phyloP scores from a whole-genome alignment of 192 early-diverging fungal genomes.

The Gonapodya sp. region DNA sequence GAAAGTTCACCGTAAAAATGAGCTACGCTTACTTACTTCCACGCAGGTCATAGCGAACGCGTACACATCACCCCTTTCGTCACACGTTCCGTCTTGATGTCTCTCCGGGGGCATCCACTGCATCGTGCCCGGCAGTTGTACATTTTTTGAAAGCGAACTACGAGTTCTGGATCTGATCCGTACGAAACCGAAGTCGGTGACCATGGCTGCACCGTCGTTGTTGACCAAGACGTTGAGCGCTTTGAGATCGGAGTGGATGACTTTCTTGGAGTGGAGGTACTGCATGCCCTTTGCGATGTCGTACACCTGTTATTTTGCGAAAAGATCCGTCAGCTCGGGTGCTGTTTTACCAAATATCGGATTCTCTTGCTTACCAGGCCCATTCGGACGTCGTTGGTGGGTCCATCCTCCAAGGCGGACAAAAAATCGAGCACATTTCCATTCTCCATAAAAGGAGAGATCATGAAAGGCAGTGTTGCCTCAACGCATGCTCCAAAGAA shows the following conservation, averaged over 20 bases:
- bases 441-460: neutral
- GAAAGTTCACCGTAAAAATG: no score
- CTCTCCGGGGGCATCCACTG: neutral
- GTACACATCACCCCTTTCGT: neutral
- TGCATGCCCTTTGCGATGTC: conserved; percentile 4
- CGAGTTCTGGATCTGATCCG: neutral
- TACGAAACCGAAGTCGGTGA: neutral
- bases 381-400: neutral
- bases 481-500: neutral
- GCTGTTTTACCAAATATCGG: neutral
- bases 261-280: neutral
- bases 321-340: neutral
- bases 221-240: neutral
- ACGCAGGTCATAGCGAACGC: neutral
- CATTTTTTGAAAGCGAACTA: neutral
- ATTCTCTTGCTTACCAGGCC: neutral
- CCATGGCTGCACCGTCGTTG: conserved; percentile 1
- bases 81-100: neutral
- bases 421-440: neutral
- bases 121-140: neutral
- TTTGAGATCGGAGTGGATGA: conserved; percentile 9
- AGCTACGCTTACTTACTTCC: no score
- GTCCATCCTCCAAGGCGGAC: neutral
- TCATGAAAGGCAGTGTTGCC: neutral
- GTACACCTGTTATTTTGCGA: neutral